These are phyloP conservation scores for Delphinella strobiligena DNA, from an alignment of 2,329 filamentous ascomycete genomes.

Conservation along the genomic window DNA sequence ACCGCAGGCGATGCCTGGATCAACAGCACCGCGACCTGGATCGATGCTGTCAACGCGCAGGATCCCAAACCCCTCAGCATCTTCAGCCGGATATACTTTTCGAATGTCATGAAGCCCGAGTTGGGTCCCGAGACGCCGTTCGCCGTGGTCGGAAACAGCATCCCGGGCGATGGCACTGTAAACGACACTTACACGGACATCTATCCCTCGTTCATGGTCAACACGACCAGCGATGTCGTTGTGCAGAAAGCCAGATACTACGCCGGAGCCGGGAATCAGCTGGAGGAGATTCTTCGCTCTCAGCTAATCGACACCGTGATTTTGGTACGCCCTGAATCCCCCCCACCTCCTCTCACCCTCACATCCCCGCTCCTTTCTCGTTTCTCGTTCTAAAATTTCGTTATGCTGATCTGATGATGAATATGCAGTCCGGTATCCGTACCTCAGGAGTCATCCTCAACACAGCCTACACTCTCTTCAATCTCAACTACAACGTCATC, in stretches of 20 bases:
- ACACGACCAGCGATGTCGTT: constrained; percentile 24
- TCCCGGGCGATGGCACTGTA: constrained; percentile 14
- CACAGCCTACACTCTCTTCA: constrained; percentile 32
- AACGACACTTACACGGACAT: constrained; percentile 21
- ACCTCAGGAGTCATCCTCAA: constrained; percentile 32
- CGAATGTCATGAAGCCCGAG: constrained; percentile 23
- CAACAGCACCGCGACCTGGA: constrained; percentile 24
- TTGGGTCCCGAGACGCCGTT: constrained; percentile 25
- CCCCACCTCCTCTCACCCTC: no score
- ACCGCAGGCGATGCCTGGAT: constrained; percentile 24
- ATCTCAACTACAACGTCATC: constrained; percentile 31
- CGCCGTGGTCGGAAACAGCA: constrained; percentile 17
- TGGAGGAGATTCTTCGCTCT: constrained; percentile 30
- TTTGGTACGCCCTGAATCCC: no score
- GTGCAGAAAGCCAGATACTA: constrained; percentile 33
- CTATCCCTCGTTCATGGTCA: constrained; percentile 19
- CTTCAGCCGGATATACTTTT: constrained; percentile 29
- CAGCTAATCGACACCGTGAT: constrained; percentile 31
- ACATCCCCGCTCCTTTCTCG: no score
- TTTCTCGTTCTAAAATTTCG: no score
- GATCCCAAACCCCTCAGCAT: constrained; percentile 24
- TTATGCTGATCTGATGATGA: no score
- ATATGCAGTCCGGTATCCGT: constrained; percentile 29
- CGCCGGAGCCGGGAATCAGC: constrained; percentile 27
- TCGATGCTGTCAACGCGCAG: constrained; percentile 27